Base-by-base conservation (phyloP, 1,284 basidiomycete species). In the Sanguinoderma infundibulare region DNA sequence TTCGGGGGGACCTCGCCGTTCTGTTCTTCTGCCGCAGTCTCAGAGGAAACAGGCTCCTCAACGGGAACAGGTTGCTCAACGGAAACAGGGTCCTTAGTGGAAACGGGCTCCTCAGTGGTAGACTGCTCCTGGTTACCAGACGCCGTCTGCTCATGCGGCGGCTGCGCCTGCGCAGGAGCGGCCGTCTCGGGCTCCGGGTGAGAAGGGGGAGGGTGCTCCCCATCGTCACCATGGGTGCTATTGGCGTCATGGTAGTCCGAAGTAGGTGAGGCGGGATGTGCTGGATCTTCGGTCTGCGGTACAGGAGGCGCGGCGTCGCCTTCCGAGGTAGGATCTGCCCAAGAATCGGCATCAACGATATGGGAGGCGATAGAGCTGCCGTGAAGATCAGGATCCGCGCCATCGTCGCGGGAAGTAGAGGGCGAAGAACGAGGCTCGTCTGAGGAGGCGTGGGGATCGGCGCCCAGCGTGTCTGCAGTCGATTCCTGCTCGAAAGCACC, bases 231-330 rank as follows among this genome's bases (percentile, higher is more conserved):
- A n/a, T 51, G 49, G n/a, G 20, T 51, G 9, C 49, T 51, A 17
- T 51, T 24, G 10, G 49, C 49, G 20, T 51, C 49, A 51, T 51
- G 49, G 30, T 51, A 51, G 30, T 34, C 56, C 50, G 32, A 51
- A 10, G 40, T 32, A 39, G 39, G 51, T 9, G 40, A 46, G 17
- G 20, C 39, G 50, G 22, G 35, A 32, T 17, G 49, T 34, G 32
- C 30, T 32, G 49, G 32, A 51, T 35, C 49, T 35, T 3, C 40
- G 2, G 40, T 32, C n/a, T 30, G 20, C 14, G 32, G 30, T 15
- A n/a, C 30, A 1, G 49, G 30, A 32, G 32, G 32, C 32, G 32
- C 6, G 20, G 49, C 2, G 2, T 51, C 32, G 15, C 3, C 1
- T 24, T 32, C 20, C 20, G 20, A 22, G 14, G 42, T 15, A 17